Percentiles rank a stretch among this genome's conserved stretches.
Conservation (phyloP, 2,329 filamentous ascomycete genomes). For the Phyllosticta citribraziliensis region DNA sequence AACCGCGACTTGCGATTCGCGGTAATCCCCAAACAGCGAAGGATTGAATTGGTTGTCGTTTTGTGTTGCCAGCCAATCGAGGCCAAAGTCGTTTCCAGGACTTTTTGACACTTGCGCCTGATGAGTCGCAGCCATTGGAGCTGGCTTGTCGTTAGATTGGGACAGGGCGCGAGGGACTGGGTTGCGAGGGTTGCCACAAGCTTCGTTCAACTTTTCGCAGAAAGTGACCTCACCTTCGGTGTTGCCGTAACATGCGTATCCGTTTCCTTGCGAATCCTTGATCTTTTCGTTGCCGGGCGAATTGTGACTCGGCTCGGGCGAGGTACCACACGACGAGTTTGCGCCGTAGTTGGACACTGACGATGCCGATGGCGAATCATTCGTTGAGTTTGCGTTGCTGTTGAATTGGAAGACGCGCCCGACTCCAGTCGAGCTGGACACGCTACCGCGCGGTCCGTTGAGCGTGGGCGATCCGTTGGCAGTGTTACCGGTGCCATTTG, state of each 20-base stretch:
- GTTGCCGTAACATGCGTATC: constrained; percentile 38
- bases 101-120: not conserved
- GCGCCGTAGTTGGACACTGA: constrained; percentile 41
- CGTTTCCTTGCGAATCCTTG: constrained; percentile 43
- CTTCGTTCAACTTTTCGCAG: constrained; percentile 47
- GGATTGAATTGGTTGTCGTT: constrained; percentile 85
- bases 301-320: constrained; percentile 64
- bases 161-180: constrained; percentile 42
- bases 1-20: constrained; percentile 78
- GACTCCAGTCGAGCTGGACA: constrained; percentile 33
- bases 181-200: constrained; percentile 44
- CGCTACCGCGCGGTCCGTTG: constrained; percentile 14
- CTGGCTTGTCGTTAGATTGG: constrained; percentile 31
- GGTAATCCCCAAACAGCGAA: constrained; percentile 82
- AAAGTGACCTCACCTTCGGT: constrained; percentile 44
- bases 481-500: constrained; percentile 16
- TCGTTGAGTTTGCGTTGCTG: constrained; percentile 33
- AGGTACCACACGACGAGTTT: constrained; percentile 60
- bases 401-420: constrained; percentile 43
- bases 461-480: constrained; percentile 1
- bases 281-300: constrained; percentile 54
- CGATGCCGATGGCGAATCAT: constrained; percentile 42
- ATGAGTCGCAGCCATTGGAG: constrained; percentile 21
- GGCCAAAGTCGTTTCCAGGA: constrained; percentile 38
- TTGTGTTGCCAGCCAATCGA: constrained; percentile 70